Conservation (phyloP, 2,329 filamentous ascomycete genomes). For the Aspergillus viridinutans region DNA sequence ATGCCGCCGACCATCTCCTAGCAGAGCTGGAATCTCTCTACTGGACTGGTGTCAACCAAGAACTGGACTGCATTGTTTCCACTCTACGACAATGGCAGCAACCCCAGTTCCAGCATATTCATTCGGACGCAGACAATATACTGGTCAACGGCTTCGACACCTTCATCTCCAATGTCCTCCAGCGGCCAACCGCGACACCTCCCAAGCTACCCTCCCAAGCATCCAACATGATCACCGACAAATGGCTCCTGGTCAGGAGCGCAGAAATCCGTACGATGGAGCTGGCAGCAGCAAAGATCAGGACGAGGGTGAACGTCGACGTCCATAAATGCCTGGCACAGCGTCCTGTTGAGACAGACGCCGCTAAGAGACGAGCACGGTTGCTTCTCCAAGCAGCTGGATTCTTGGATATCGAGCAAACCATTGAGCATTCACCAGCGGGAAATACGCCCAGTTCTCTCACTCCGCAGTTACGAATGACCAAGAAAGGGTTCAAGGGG, state of each 20-base stretch:
- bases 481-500: conserved; percentile 19
- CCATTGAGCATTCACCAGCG: conserved; percentile 32
- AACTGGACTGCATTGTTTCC: conserved; percentile 31
- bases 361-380: conserved; percentile 19
- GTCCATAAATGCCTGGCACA: neutral
- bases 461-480: conserved; percentile 8
- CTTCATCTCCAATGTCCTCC: conserved; percentile 36
- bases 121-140: conserved; percentile 25
- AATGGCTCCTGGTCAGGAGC: neutral
- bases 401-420: conserved; percentile 39
- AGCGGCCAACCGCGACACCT: conserved; percentile 24
- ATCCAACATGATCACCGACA: neutral
- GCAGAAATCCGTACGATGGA: neutral
- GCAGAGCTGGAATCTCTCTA: conserved; percentile 29
- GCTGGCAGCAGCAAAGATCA: neutral
- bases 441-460: conserved; percentile 8
- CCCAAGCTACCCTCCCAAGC: conserved; percentile 11
- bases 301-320: neutral
- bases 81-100: conserved; percentile 32
- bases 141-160: conserved; percentile 39
- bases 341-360: neutral
- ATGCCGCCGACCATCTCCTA: conserved; percentile 10
- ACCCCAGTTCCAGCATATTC: conserved; percentile 10
- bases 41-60: conserved; percentile 34
- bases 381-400: conserved; percentile 32